phyloP scores from a whole-genome alignment of 176 grass and related monocot genomes.

The Themeda triandra region DNA sequence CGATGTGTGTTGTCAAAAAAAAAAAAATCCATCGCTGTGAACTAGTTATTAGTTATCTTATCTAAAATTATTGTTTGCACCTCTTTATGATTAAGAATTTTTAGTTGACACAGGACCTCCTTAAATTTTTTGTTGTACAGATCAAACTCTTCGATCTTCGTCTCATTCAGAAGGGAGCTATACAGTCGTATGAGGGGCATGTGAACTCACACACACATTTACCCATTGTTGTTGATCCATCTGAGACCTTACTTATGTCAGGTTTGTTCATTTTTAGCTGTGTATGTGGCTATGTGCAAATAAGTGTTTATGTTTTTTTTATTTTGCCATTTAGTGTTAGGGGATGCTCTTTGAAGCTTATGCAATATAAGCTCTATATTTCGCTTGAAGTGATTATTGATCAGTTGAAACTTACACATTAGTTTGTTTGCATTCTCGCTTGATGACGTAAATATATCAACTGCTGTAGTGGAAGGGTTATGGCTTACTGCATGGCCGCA shows the following conservation, averaged over 20 bases:
- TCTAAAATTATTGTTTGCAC: not conserved
- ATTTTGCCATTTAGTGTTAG: not conserved
- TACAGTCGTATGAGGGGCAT: constrained; percentile 83
- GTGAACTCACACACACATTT: constrained; percentile 72
- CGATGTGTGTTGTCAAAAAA: too few species aligned
- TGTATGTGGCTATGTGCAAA: not conserved
- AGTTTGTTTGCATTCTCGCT: not conserved
- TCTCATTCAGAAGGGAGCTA: constrained; percentile 57
- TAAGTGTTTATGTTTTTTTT: not conserved
- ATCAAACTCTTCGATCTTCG: constrained; percentile 93
- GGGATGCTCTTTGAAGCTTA: not conserved
- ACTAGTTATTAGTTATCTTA: not conserved
- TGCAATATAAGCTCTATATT: not conserved
- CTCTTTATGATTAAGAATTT: constrained; percentile 17
- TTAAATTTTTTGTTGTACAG: constrained; percentile 46
- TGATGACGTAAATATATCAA: not conserved
- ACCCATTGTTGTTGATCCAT: constrained; percentile 74
- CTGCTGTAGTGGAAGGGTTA: not conserved
- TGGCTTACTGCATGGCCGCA: constrained; percentile 6
- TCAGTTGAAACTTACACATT: not conserved
- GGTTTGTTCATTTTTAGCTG: constrained; percentile 46
- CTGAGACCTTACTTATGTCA: constrained; percentile 88
- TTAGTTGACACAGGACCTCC: not conserved
- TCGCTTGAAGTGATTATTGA: not conserved
- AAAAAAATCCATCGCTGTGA: not conserved